phyloP scores from a whole-genome alignment of 352 stramenopile species.

The Blastocystis sp. region DNA sequence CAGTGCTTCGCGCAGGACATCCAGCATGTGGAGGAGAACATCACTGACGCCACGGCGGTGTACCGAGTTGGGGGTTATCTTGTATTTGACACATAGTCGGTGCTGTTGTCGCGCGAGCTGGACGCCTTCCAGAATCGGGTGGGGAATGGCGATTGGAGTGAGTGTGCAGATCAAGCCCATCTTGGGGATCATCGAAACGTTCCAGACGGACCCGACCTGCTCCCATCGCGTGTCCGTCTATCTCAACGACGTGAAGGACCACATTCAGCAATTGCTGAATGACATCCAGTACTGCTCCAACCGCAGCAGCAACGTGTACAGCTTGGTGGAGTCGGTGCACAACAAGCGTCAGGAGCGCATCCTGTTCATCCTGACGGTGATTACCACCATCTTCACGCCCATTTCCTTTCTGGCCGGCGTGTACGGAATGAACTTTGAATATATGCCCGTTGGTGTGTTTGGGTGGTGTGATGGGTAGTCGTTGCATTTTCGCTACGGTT shows the following conservation, averaged over 20 bases:
- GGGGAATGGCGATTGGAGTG: too few species aligned
- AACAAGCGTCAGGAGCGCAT: constrained; percentile 56
- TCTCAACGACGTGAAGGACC: constrained; percentile 62
- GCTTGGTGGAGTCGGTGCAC: constrained; percentile 26
- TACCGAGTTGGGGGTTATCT: not conserved
- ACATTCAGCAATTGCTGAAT: constrained; percentile 53
- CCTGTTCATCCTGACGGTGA: constrained; percentile 59
- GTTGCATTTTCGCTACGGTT: constrained; percentile 39
- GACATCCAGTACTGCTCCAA: constrained; percentile 67
- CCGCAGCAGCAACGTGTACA: constrained; percentile 66
- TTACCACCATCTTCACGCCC: constrained; percentile 67
- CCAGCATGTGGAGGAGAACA: constrained; percentile 19
- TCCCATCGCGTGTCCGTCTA: constrained; percentile 62
- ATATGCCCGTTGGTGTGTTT: constrained; percentile 39
- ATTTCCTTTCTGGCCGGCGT: constrained; percentile 68
- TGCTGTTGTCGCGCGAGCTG: constrained; percentile 53
- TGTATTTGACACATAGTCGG: not conserved
- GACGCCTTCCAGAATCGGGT: constrained; percentile 53
- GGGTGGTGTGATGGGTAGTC: constrained; percentile 1
- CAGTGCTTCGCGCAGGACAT: constrained; percentile 58
- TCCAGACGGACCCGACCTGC: not conserved
- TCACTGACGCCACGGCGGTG: not conserved
- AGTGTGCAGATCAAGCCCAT: constrained; percentile 9
- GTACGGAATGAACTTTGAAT: constrained; percentile 70
- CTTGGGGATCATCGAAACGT: not conserved